Percentiles rank a stretch among this genome's conserved stretches.
Conservation (phyloP, 2,329 filamentous ascomycete genomes). For the Fusarium robinianum region DNA sequence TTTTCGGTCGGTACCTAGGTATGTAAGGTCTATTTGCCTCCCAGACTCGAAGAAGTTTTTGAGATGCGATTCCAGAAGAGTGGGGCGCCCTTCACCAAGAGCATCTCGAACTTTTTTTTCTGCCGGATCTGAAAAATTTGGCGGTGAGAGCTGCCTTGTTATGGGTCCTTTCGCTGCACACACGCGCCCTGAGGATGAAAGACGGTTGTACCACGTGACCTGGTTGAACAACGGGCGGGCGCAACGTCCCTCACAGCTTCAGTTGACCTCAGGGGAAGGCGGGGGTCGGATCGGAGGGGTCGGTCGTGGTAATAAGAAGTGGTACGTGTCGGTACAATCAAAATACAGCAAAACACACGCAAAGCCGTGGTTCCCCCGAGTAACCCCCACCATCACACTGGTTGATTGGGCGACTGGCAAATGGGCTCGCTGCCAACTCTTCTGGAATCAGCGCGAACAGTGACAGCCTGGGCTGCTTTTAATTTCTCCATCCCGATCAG, state of each 20-base stretch:
- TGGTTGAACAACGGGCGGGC: constrained; percentile 1
- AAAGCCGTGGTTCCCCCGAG: constrained; percentile 22
- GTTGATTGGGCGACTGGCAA: constrained; percentile 40
- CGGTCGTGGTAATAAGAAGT: constrained; percentile 5
- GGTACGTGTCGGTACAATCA: constrained; percentile 25
- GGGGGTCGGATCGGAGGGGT: constrained; percentile 19
- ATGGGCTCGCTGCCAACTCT: constrained; percentile 28
- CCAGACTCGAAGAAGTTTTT: constrained; percentile 23
- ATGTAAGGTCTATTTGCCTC: constrained; percentile 6
- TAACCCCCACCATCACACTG: constrained; percentile 35
- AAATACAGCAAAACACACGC: constrained; percentile 15
- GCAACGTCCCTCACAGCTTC: constrained; percentile 11
- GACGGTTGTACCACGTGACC: constrained; percentile 27
- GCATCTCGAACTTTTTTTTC: constrained; percentile 39
- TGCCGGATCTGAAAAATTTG: constrained; percentile 41
- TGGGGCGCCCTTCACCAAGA: constrained; percentile 24
- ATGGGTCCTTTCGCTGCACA: no score
- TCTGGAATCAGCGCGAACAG: constrained; percentile 35
- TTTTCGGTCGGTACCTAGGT: no score
- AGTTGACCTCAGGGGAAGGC: constrained; percentile 13
- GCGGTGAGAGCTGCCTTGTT: constrained; percentile 41
- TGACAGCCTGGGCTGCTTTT: constrained; percentile 27
- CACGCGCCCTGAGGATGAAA: no score
- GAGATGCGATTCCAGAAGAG: constrained; percentile 24
- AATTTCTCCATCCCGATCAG: constrained; percentile 38